Base-by-base conservation (phyloP, 2,329 filamentous ascomycete genomes). In the Dothiorella sarmentorum region DNA sequence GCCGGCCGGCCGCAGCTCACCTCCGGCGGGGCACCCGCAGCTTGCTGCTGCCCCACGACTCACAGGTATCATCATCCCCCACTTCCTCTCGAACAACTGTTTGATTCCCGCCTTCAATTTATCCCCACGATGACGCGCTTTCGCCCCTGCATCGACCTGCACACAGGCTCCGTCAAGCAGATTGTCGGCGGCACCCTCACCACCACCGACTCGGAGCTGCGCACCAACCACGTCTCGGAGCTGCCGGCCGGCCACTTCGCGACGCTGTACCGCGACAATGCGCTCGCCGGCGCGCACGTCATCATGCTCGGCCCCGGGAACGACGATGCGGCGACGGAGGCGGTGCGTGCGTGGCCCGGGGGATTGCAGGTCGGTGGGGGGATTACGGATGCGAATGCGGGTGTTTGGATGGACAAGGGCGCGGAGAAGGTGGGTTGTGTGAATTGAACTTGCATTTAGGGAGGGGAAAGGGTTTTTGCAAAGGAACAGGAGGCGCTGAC, bases 131-230 rank as follows among this genome's bases (percentile, higher is more conserved):
- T 99, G 94, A 97, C 94, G 2, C 86, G 87, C 66, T 99, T 99
- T 71, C 83, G 94, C 37, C 94, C 94, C 18, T 99, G 94, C 71
- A 97, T 99, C 74, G 94, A 99, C 76, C 84, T 99, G 56, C 94
- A 99, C 74, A 88, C 92, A n/a, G 94, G 94, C 13, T 88, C 93
- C 71, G 94, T 99, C 61, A 99, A 99, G 79, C 94, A 99, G 75
- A 99, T 99, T 66, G 92, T 99, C 38, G 94, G 94, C 66, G 93
- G 94, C 61, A 97, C 94, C 1, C 83, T 99, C 62, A 72, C 69
- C 26, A 68, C 67, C 7, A 67, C 66, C 3, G 66, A 68, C 13
- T 60, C 64, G 45, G 60, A 67, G 6, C 82, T 97, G 59, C 88
- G 91, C 76, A 97, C 93, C 47, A 99, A 99, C 75, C 92, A 91